Evolutionary conservation across 1,284 basidiomycete genomes (phyloP), one percentile per base, ranked within the genome.

Genomic region (Ustilago lituana): DNA sequence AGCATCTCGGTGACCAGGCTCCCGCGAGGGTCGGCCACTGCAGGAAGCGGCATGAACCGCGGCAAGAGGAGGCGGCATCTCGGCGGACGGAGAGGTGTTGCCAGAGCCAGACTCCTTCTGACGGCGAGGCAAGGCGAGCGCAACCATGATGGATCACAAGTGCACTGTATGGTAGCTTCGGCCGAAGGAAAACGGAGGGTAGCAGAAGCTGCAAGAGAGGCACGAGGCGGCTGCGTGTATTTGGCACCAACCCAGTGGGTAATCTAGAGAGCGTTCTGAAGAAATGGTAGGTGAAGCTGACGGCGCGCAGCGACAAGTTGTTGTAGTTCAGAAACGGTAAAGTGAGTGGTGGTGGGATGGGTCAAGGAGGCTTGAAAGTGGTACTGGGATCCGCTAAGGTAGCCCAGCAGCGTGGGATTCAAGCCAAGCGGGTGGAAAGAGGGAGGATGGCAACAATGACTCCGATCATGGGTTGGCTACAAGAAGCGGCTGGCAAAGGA

Each of bases 401-500:
- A 12, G 51, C 50, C 58, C 64, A 67, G 64, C 59, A 53, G 59
- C 65, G 59, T 58, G 59, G 55, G 55, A 63, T 62, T 63, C 60
- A 68, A 68, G 65, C 65, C 55, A 63, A 59, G 59, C 55, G 51
- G 59, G 54, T 62, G 59, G 58, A 68, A 51, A 62, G 65, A 58
- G 47, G 59, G 51, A 63, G 55, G 40, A 68, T 51, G 39, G 52
- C 55, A 47, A 58, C 50, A 43, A 53, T 56, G 54, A 43, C 49
- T 53, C 53, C 58, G 63, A 57, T 59, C 68, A 71, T 71, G 62
- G 52, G 68, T 71, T 71, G 68, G 68, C 68, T 71, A 71, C 63
- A 46, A 43, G 47, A 11, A 46, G 53, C 46, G 54, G 47, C 57
- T 59, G 70, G 57, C 61, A 71, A 43, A 17, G 38, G 58, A 71